These are phyloP conservation scores for Trametes versicolor DNA, from an alignment of 1,284 basidiomycete species.

Conservation along the genomic window DNA sequence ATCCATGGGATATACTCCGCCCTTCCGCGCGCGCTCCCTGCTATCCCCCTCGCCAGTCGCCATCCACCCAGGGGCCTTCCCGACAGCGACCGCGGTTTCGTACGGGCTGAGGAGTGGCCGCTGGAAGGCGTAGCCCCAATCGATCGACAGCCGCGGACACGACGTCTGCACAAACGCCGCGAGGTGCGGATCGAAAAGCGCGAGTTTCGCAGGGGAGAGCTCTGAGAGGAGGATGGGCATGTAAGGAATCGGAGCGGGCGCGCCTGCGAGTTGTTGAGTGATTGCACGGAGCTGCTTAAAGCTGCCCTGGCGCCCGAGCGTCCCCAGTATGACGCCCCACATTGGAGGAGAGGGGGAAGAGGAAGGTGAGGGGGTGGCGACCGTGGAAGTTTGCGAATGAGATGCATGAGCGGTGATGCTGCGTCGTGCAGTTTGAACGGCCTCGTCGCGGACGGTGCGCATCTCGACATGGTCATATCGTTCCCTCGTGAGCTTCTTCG, in stretches of 20 bases:
- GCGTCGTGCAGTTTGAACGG: slow-evolving; percentile 77
- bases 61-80: slow-evolving; percentile 75
- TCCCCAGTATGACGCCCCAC: slow-evolving; percentile 98
- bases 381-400: slow-evolving; percentile 17
- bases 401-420: slow-evolving; percentile 57
- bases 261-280: slow-evolving; percentile 68
- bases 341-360: slow-evolving; percentile 42
- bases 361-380: slow-evolving; percentile 12
- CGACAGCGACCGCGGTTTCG: slow-evolving; percentile 91
- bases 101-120: slow-evolving; percentile 93
- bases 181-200: slow-evolving; percentile 84
- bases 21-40: slow-evolving; percentile 41
- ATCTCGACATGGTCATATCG: slow-evolving; percentile 93
- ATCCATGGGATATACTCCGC: slow-evolving; percentile 90
- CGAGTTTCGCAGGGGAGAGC: slow-evolving; percentile 92
- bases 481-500: slow-evolving; percentile 96
- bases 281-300: slow-evolving; percentile 91
- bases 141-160: slow-evolving; percentile 95
- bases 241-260: slow-evolving; percentile 71
- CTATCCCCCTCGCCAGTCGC: slow-evolving; percentile 48
- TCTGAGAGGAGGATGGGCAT: slow-evolving; percentile 95
- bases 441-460: slow-evolving; percentile 79
- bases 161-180: slow-evolving; percentile 95
- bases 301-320: slow-evolving; percentile 94
- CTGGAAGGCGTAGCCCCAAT: slow-evolving; percentile 98